Evolutionary conservation across 805 yeast species (phyloP), one percentile per base, ranked within the genome.

Genomic region (Saccharomycopsis lassenensis): DNA sequence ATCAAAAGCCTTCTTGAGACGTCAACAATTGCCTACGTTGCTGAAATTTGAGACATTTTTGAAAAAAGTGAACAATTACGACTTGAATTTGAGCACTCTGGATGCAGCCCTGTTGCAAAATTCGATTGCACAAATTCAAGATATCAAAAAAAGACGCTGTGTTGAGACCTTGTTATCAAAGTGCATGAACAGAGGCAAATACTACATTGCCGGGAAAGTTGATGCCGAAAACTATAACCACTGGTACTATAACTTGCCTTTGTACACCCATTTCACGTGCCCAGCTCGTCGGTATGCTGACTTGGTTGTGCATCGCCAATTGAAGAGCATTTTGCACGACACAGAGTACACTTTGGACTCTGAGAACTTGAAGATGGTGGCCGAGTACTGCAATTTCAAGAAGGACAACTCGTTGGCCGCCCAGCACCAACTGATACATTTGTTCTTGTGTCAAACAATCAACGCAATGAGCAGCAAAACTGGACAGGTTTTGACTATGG

Each of bases 251-350:
- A 85, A 85, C 46, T 56, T 81, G 39, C 94, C 95, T 20, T 62
- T 85, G 29, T 91, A 84, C 56, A 84, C 97, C 0, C 96, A 89
- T 57, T 87, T 87, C 62, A 80, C 83, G n/a, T 73, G 94, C 1
- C 97, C 98, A 11, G 63, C 85, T 52, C 72, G 94, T 55, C 71
- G 98, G 50, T 91, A 87, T 55, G 86, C 94, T 1, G 98, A 91
- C 56, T 67, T 84, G 35, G 72, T 87, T 47, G 97, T 84, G 26
- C 98, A 91, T 52, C 74, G 95, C 49, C 98, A 91, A 60, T 61
- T 91, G 47, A 87, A 83, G 53, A 56, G 74, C 2, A 71, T 78
- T 19, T 55, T 91, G 26, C 58, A 57, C 24, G 48, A 47, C 23
- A 28, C 37, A 4, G 39, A 34, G 11, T 68, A 64, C 27, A 55